Percentiles rank a stretch among this genome's conserved stretches.
These are phyloP conservation scores for Yarrowia sp. DNA, from an alignment of 805 yeast species.

Conservation along the genomic window DNA sequence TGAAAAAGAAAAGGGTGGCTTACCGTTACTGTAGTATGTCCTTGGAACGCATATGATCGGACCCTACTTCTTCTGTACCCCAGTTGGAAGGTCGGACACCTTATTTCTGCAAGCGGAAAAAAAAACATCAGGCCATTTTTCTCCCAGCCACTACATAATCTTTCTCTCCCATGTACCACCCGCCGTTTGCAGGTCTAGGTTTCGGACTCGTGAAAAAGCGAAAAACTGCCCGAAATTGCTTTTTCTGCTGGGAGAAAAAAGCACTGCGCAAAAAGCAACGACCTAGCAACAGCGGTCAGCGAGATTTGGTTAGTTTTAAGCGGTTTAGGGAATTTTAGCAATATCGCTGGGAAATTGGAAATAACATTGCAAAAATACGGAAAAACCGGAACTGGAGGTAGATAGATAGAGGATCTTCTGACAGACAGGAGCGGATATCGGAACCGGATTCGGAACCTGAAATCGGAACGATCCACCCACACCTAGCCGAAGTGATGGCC, in stretches of 20 bases:
- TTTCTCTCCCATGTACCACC: conserved; percentile 1
- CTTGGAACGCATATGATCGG: not conserved
- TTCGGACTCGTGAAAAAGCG: not conserved
- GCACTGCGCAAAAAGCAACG: conserved; percentile 19
- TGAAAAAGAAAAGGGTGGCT: not conserved
- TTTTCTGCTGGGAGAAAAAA: not conserved
- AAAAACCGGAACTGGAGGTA: too few relatives aligned
- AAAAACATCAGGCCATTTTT: conserved; percentile 16
- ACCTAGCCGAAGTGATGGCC: not conserved
- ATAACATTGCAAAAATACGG: not conserved
- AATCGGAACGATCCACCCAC: not conserved
- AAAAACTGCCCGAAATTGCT: not conserved
- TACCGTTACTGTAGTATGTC: too few relatives aligned
- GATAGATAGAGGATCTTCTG: too few relatives aligned
- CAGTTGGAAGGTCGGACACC: not conserved
- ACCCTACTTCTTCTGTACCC: not conserved
- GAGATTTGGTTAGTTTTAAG: conserved; percentile 7
- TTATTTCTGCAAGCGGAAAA: not conserved
- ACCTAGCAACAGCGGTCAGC: conserved; percentile 8
- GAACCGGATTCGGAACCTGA: too few relatives aligned
- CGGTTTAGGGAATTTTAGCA: not conserved
- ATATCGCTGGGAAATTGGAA: not conserved
- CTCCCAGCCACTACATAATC: too few relatives aligned
- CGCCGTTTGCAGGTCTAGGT: conserved; percentile 18
- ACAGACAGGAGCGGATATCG: too few relatives aligned